Percentiles rank a stretch among this genome's conserved stretches.
phyloP scores from a whole-genome alignment of 345 rosid species.

The Theobroma cacao region DNA sequence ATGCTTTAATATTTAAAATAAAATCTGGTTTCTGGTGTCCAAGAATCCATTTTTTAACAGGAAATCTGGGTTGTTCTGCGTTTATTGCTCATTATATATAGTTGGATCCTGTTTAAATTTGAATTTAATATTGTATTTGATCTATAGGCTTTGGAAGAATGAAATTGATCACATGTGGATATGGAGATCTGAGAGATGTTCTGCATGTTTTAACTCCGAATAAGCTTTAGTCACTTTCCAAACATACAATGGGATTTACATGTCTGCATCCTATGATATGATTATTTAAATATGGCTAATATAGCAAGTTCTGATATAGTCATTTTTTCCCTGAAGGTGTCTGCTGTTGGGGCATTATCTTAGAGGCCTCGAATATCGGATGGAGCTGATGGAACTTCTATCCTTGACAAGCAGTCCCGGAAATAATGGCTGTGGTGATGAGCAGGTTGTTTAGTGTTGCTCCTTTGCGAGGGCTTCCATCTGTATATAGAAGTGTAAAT shows the following conservation, averaged over 20 bases:
- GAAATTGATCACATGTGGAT: background rate
- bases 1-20: background rate
- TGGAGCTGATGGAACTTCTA: constrained; percentile 77
- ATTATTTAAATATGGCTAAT: background rate
- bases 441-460: constrained; percentile 30
- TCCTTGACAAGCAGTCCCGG: constrained; percentile 46
- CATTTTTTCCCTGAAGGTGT: constrained; percentile 51
- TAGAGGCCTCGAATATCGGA: constrained; percentile 81
- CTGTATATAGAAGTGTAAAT: constrained; percentile 22
- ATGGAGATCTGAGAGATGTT: background rate
- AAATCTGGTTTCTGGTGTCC: background rate
- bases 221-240: background rate
- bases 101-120: background rate
- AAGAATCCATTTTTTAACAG: background rate
- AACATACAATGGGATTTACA: background rate
- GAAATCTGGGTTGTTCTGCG: background rate
- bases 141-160: background rate
- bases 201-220: background rate
- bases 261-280: background rate
- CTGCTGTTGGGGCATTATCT: constrained; percentile 92
- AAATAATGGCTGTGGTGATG: constrained; percentile 37
- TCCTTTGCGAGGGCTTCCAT: constrained; percentile 16
- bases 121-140: background rate
- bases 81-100: background rate
- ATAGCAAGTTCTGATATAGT: background rate